Evolutionary conservation across 306 rosid species (phyloP), one percentile per base, ranked within the genome.

Genomic region (Trichosanthes cucumerina): DNA sequence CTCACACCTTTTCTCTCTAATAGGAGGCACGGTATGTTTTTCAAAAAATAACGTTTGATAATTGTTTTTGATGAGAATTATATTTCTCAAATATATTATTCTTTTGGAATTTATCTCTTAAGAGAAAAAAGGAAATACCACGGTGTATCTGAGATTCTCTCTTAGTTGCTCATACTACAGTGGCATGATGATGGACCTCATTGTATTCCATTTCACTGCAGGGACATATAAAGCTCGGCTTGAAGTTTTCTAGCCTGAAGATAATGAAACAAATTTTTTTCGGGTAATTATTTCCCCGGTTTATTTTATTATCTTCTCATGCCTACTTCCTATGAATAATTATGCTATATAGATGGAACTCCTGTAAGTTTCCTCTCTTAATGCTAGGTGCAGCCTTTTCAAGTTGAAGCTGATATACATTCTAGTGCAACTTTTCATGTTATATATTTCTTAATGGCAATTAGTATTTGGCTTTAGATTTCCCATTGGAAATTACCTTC

Each of bases 241-340:
- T 95, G 84, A 92, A 91, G 86, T 87, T 91, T 80, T 88, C 95
- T 80, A 88, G 88, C 87, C 81, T 95, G 96, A 89, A 88, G 78
- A 84, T 87, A 76, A 82, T 90, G 95, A 95, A 92, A 86, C 96
- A 92, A 83, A 86, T 87, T 87, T 86, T 86, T 81, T 31, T 76
- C 36, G 91, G 98, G 98, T 94, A 89, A 65, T 66, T 59, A 59
- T 53, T 78, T 18, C 23, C 18, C n/a, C 36, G 24, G 72, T 36
- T 8, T 64, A 64, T 64, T 64, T 16, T 36, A 68, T 39, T 68
- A 18, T 68, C 28, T 68, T 68, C 75, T 39, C 52, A 68, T 68
- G 52, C 33, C 69, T 38, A 68, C 21, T 70, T 70, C 11, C 54
- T 44, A 38, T 70, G n/a, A 41, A 24, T 44, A 24, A 70, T n/a